Conservation (phyloP, 352 stramenopile species). For the Pythium dissimile region DNA sequence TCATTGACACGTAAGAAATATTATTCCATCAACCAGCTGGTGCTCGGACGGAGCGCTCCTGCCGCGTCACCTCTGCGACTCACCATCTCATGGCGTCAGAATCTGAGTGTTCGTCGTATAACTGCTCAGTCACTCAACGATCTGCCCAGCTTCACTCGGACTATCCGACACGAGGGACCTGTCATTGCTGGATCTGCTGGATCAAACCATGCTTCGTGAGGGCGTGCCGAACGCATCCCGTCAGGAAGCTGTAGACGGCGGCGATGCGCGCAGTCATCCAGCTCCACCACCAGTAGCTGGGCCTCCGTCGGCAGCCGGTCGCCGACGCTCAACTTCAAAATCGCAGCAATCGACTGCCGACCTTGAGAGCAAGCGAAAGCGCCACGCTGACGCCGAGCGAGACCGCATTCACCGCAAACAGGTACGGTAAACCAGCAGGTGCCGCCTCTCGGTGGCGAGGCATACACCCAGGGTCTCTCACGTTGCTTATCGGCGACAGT, state of each 20-base stretch:
- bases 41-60: neutral
- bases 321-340: slow-evolving; percentile 4
- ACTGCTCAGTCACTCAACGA: too few relatives aligned
- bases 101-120: too few relatives aligned
- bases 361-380: slow-evolving; percentile 23
- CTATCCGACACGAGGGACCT: too few relatives aligned
- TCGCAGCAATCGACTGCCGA: neutral
- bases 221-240: too few relatives aligned
- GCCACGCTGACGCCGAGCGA: slow-evolving; percentile 25
- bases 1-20: too few relatives aligned
- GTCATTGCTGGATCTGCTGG: too few relatives aligned
- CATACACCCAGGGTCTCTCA: neutral
- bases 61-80: too few relatives aligned
- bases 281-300: neutral
- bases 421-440: too few relatives aligned
- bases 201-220: too few relatives aligned
- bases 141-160: too few relatives aligned
- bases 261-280: slow-evolving; percentile 4
- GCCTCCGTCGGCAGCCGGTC: neutral
- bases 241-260: too few relatives aligned
- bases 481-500: slow-evolving; percentile 3
- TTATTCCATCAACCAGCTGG: neutral
- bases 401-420: slow-evolving; percentile 28
- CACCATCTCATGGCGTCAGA: too few relatives aligned
- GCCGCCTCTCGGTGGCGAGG: neutral